Conservation (phyloP, 192 early-diverging fungal genomes). For the Spizellomyces punctatus region DNA sequence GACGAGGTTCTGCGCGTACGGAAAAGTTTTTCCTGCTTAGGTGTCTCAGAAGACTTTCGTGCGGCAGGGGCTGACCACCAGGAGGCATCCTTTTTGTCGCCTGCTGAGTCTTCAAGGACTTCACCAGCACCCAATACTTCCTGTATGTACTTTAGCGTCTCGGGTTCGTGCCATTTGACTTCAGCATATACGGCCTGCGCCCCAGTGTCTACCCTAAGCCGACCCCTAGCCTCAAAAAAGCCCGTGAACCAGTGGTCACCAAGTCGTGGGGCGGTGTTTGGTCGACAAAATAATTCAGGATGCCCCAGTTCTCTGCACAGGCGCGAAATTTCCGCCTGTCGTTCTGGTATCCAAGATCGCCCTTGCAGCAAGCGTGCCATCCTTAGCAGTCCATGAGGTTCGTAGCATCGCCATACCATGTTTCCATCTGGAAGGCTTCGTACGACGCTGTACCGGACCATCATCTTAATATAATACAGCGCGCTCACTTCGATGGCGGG, state of each 20-base stretch:
- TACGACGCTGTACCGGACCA: conserved; percentile 8
- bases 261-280: not conserved
- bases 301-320: conserved; percentile 2
- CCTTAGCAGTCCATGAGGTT: not conserved
- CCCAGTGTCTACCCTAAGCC: not conserved
- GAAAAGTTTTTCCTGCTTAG: not conserved
- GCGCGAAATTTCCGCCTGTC: not conserved
- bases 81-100: not conserved
- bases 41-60: too few relatives aligned
- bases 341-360: not conserved
- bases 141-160: not conserved
- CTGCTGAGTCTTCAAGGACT: not conserved
- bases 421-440: not conserved
- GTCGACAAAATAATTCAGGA: not conserved
- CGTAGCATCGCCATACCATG: not conserved
- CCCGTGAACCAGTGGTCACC: not conserved
- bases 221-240: conserved; percentile 6
- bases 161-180: conserved; percentile 4
- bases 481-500: not conserved
- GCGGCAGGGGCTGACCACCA: not conserved
- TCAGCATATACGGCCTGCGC: not conserved
- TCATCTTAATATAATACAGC: conserved; percentile 5
- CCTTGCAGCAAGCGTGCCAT: conserved; percentile 7
- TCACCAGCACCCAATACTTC: not conserved
- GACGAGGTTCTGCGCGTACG: not conserved